Evolutionary conservation across 176 grass and related monocot species (phyloP).

Genomic region (Dactylis glomerata): DNA sequence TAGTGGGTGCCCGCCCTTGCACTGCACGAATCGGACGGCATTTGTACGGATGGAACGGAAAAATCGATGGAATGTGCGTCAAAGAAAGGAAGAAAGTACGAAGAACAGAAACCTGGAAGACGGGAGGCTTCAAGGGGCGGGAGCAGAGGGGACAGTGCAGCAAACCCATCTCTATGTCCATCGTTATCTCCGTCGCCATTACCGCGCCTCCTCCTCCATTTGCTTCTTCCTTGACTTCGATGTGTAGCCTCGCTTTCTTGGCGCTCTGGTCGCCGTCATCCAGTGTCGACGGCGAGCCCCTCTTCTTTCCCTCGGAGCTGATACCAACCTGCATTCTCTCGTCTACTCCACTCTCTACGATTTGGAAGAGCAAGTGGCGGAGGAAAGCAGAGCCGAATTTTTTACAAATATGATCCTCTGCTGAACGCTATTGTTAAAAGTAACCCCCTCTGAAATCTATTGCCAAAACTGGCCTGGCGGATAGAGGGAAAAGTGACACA

Average conservation of each 20-base stretch:
- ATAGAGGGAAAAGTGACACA: too few relatives aligned
- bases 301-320: too few relatives aligned
- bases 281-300: too few relatives aligned
- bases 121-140: background rate
- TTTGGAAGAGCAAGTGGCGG: too few relatives aligned
- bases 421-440: too few relatives aligned
- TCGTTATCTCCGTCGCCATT: background rate
- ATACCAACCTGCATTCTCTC: too few relatives aligned
- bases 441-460: too few relatives aligned
- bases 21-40: background rate
- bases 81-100: background rate
- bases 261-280: background rate
- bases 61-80: background rate
- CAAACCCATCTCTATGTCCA: background rate
- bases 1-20: background rate
- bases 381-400: too few relatives aligned
- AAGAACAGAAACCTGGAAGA: background rate
- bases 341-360: too few relatives aligned
- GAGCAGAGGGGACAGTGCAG: background rate
- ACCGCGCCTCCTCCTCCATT: background rate
- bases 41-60: background rate
- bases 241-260: background rate
- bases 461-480: too few relatives aligned
- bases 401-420: too few relatives aligned
- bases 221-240: background rate